Evolutionary conservation across 2,329 filamentous ascomycete genomes (phyloP), one percentile per base, ranked within the genome.

Genomic region (Aspergillus glaucus): DNA sequence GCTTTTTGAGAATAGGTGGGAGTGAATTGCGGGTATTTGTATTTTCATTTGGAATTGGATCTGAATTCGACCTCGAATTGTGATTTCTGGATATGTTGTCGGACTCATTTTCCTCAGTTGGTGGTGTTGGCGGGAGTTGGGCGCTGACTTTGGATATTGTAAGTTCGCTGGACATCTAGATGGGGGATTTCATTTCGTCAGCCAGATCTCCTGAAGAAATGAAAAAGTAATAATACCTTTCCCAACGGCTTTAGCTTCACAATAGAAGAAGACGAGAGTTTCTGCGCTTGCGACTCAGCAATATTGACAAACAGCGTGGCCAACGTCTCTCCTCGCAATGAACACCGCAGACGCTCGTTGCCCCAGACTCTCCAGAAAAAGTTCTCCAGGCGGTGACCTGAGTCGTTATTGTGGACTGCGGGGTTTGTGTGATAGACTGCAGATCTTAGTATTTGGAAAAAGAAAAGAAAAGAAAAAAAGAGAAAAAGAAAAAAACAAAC

Each of bases 301-400:
- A 78, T 75, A 44, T 66, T 62, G 42, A 69, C 60, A 43, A 78
- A 77, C 41, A 78, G 59, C 4, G 46, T 57, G 8, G 71, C 71
- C 47, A 79, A 57, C 8, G 60, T 68, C 9, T 63, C 62, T 17
- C 71, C 66, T 43, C 62, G 66, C 7, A 77, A 64, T 6, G 59
- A 63, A 12, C 59, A 53, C 15, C 62, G 60, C 12, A 75, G 63
- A 6, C 56, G 57, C 6, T 65, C 57, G 46, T 65, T 74, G 44
- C 73, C 65, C 74, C 73, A 77, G 52, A 78, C 72, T 46, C 76
- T 64, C 76, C 76, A 78, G 57, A 79, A 78, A 26, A 78, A 65
- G 57, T 78, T 76, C 50, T 77, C 73, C n/a, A 77, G 61, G 49
- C 76, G 66, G 46, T 62, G 59, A 42, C 73, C 73, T 4, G 62